Evolutionary conservation across 1,284 basidiomycete species (phyloP), one percentile per base, ranked within the genome.

Genomic region (Trichosporon sp.): DNA sequence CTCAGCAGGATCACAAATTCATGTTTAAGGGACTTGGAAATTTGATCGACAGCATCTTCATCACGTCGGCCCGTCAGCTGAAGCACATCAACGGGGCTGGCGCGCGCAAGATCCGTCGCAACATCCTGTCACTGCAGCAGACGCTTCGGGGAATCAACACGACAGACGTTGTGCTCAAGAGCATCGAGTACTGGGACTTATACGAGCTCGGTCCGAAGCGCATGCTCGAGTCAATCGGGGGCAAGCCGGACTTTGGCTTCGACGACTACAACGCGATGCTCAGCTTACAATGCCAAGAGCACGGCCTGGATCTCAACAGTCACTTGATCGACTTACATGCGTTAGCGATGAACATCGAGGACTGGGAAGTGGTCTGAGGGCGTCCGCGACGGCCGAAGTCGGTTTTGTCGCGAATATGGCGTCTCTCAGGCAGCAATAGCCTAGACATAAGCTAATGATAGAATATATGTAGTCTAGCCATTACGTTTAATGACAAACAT

Each of bases 191-290:
- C 79, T 98, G 92, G 81, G 85, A 88, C 14, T 77, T 96, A 60
- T 95, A 91, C 75, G 84, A 83, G 46, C 73, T 86, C 11, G 84
- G 88, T 4, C 92, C 94, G 16, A 85, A 88, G 77, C 85, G 85
- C 58, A 87, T 95, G 84, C 81, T 95, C 61, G 86, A 89, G 29
- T 80, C 82, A 23, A 86, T 92, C 56, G 86, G 87, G 25, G 71
- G 82, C 60, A 69, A 85, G 71, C 88, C 87, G 61, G 76, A 77
- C 34, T 95, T 91, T 80, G 86, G 84, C 1, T 94, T 95, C 71
- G 92, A 95, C 69, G 91, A 95, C 74, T 95, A 95, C 80, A 90
- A 92, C 75, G 86, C 86, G 4, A 92, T 96, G 84, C 84, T 96
- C 58, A 89, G 88, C 69, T 83, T 95, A 44, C 91, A 92, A 72